Base-by-base conservation (phyloP, 257 asterid species). In the Mentha longifolia region DNA sequence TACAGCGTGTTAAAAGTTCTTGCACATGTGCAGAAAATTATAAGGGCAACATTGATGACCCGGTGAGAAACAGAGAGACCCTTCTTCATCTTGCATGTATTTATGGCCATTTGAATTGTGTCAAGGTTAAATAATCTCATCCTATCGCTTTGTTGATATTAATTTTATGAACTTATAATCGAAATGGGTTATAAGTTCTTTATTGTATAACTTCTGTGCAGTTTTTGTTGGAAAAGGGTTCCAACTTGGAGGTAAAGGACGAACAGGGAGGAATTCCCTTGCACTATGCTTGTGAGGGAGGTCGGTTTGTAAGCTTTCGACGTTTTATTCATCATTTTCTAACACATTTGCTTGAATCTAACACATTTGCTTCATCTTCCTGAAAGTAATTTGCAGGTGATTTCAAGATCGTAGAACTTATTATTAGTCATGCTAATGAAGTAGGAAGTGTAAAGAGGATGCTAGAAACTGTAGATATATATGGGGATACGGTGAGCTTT, bases 211-310 rank as follows among this genome's bases (percentile, higher is more conserved):
- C 45, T 41, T 68, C 12, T 15, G 15, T 58, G 67, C 89, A 92
- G 96, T 85, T 87, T 78, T 75, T 89, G 76, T 68, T 92, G 83
- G 92, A 85, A 74, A 86, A 86, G 55, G 95, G 96, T 67, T 92
- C 96, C 60, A 73, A 77, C 62, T 39, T 92, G 83, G 95, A 85
- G 77, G 82, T 81, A 2, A 89, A 84, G 82, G 97, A 92, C 37
- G 97, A 87, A 70, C 92, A 87, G 61, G 89, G 92, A 49, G 97
- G 88, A 42, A 79, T 87, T 70, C 97, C 97, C 0, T 74, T 92
- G 81, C 97, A 92, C 67, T 93, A 92, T 86, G 95, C 97, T 63
- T 89, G 90, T 83, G 97, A 96, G 45, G 95, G 96, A 79, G 96
- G 96, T 89, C 45, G 30, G 57, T 61, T 55, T 42, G 15, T 57